Evolutionary conservation across 75 land plant species (phyloP), one percentile per base, ranked within the genome.

Genomic region (Sequoiadendron giganteum): DNA sequence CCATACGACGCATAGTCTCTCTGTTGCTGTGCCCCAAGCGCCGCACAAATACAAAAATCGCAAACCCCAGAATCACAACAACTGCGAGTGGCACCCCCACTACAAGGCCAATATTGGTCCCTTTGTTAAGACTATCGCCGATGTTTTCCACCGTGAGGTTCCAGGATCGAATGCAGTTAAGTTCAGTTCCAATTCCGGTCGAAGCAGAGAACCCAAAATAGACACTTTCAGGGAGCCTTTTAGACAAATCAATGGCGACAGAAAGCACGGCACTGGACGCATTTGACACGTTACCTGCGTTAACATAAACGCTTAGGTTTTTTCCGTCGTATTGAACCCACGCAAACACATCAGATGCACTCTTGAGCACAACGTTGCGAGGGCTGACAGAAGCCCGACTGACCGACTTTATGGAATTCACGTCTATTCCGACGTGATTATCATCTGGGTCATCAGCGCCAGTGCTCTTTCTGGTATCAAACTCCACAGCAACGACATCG

Each of bases 171-270:
- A 94, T 65, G 72, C 91, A 90, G 90, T 94, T 92, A 6, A 90
- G 83, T 42, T 94, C 87, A 9, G 87, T 87, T 73, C 75, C 5
- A 55, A 54, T 49, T 1, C 95, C 90, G 14, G 94, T 91, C 25
- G 95, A 90, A 56, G 89, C 95, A 15, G 95, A 91, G 88, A 94
- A 94, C 10, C 95, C 95, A 52, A 94, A 89, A 40, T 86, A 90
- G 40, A 94, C 91, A 21, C 32, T 21, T 52, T 93, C 90, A 13
- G 86, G 83, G 36, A 94, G 91, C 48, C n/a, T 49, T 3, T 65
- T 16, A 4, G 92, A 84, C 54, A 94, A 86, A 83, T 93, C 86
- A 70, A 94, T 15, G 19, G 79, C 13, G 54, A 58, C 5, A 18
- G 90, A 89, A 42, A 93, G 42, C 7, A 86, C 47, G 2, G 87